Conservation (phyloP, 177 flowering plant species). For the Tripterygium wilfordii region DNA sequence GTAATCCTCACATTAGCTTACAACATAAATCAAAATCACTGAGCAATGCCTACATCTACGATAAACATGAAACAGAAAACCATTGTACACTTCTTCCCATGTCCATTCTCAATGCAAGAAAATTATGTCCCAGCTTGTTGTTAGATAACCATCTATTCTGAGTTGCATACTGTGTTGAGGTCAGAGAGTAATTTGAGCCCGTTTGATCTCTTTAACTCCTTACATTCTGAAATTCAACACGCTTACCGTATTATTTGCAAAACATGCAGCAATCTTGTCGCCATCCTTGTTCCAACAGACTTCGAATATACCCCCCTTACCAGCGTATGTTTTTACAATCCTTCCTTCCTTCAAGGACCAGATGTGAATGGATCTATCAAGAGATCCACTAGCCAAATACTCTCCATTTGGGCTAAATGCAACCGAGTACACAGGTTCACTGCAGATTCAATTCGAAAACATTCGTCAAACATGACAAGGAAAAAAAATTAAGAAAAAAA, state of each 20-base stretch:
- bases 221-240: conserved; percentile 91
- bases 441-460: conserved; percentile 27
- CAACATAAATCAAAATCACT: no score
- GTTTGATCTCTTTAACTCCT: not conserved
- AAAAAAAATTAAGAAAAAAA: no score
- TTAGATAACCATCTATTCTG: no score
- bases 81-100: no score
- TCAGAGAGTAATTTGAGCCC: no score
- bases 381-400: conserved; percentile 89
- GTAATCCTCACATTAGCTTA: no score
- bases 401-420: conserved; percentile 95
- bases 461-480: not conserved
- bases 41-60: no score
- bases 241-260: conserved; percentile 76
- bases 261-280: conserved; percentile 87
- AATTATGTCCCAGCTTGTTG: no score
- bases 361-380: conserved; percentile 74
- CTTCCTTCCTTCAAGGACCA: conserved; percentile 90
- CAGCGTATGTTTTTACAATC: conserved; percentile 82
- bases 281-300: conserved; percentile 99
- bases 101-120: no score
- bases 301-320: conserved; percentile 92
- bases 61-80: no score
- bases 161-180: no score
- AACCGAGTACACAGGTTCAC: conserved; percentile 94